These are phyloP conservation scores for Curvularia hawaiiensis DNA, from an alignment of 2,329 filamentous ascomycete genomes.

Conservation along the genomic window DNA sequence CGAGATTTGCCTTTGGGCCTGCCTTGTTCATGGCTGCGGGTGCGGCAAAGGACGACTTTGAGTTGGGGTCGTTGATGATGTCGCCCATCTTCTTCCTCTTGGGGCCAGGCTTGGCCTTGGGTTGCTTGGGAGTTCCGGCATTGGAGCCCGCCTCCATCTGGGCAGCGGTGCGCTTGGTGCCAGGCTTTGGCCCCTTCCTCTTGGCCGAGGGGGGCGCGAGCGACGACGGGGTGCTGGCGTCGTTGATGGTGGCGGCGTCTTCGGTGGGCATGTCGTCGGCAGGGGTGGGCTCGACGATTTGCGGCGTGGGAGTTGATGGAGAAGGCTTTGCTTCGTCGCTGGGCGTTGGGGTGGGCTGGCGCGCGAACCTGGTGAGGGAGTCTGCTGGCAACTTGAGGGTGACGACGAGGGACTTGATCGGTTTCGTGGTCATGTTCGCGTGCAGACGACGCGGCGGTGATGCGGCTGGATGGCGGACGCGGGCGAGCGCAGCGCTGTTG, in stretches of 20 bases:
- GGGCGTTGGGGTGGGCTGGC: constrained; percentile 29
- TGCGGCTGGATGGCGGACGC: constrained; percentile 14
- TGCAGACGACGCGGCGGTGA: constrained; percentile 25
- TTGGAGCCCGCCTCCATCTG: constrained; percentile 58
- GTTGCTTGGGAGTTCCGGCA: constrained; percentile 58
- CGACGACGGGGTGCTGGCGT: constrained; percentile 41
- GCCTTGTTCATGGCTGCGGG: constrained; percentile 73
- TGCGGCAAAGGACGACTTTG: constrained; percentile 49
- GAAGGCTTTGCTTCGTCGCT: constrained; percentile 46
- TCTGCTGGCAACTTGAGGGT: constrained; percentile 42
- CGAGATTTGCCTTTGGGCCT: constrained; percentile 94
- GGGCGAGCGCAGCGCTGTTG: not conserved
- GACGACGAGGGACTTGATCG: constrained; percentile 41
- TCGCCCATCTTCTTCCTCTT: constrained; percentile 89
- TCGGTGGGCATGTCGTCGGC: constrained; percentile 50
- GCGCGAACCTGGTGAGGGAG: constrained; percentile 38
- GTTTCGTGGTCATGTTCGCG: constrained; percentile 43
- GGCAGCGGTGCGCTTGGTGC: constrained; percentile 62
- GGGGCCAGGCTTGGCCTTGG: constrained; percentile 85
- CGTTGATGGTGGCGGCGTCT: constrained; percentile 43
- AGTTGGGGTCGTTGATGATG: constrained; percentile 51
- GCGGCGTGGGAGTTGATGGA: constrained; percentile 44
- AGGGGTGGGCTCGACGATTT: constrained; percentile 45
- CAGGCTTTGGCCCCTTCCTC: constrained; percentile 75
- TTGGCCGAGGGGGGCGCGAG: constrained; percentile 60